Evolutionary conservation across 495 filamentous ascomycete species (phyloP).

Genomic region (Trichoderma asperelloides): DNA sequence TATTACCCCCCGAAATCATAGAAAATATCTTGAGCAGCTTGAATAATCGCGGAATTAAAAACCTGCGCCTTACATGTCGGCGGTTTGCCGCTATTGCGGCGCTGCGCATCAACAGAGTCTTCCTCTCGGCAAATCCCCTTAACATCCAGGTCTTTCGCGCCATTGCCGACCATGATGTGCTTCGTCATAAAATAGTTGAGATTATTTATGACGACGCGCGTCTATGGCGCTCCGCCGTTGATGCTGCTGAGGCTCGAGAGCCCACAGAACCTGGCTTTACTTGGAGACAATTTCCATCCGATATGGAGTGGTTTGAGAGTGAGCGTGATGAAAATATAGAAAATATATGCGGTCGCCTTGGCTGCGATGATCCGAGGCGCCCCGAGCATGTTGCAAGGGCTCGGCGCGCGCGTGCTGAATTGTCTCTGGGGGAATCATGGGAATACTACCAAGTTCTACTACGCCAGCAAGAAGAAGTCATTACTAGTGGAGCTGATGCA

Average conservation of each 20-base stretch:
- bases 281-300: not conserved
- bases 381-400: not conserved
- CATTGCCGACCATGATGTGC: not conserved
- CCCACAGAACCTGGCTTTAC: not conserved
- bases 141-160: not conserved
- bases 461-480: not conserved
- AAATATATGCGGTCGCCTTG: not conserved
- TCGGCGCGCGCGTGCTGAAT: not conserved
- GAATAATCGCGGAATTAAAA: not conserved
- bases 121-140: not conserved
- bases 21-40: conserved; percentile 15
- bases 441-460: not conserved
- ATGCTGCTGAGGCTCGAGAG: not conserved
- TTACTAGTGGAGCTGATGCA: not conserved
- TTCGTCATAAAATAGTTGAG: not conserved
- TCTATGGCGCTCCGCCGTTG: not conserved
- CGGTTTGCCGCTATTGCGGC: not conserved
- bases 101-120: not conserved
- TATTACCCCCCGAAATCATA: not conserved
- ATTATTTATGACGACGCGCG: not conserved
- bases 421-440: not conserved
- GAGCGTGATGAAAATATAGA: not conserved
- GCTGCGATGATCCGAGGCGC: not conserved
- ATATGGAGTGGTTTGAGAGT: not conserved
- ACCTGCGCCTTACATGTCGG: not conserved